phyloP scores from a whole-genome alignment of 805 yeast genomes.

The Zygosaccharomyces bisporus region DNA sequence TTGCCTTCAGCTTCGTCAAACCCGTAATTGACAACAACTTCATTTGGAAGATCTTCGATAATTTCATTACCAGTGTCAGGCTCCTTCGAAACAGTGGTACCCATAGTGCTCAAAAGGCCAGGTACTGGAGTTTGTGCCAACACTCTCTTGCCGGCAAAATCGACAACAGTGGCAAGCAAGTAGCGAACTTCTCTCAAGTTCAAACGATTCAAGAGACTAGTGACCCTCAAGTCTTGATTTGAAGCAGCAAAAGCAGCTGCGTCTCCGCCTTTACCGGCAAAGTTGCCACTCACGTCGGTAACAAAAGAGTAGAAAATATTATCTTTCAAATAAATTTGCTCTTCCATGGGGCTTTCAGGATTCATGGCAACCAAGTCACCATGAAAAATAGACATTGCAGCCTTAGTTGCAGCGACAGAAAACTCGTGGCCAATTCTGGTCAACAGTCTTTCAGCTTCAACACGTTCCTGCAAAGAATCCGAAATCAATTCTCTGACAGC shows the following conservation, averaged over 20 bases:
- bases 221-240: conserved; percentile 72
- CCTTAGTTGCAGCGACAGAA: conserved; percentile 67
- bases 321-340: conserved; percentile 69
- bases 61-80: conserved; percentile 42
- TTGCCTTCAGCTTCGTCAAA: conserved; percentile 54
- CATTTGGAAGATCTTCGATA: conserved; percentile 35
- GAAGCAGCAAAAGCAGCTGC: conserved; percentile 81
- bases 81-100: conserved; percentile 39
- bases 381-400: conserved; percentile 70
- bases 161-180: conserved; percentile 80
- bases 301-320: conserved; percentile 86
- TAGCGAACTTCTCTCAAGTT: conserved; percentile 63
- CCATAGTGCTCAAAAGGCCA: conserved; percentile 50
- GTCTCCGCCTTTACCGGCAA: conserved; percentile 67
- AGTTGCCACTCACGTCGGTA: conserved; percentile 55
- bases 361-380: conserved; percentile 77
- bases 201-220: conserved; percentile 62
- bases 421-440: conserved; percentile 73
- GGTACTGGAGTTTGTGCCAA: conserved; percentile 96
- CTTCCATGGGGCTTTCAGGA: conserved; percentile 60
- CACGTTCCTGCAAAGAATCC: conserved; percentile 56
- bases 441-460: conserved; percentile 70
- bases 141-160: conserved; percentile 82
- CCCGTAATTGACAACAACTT: conserved; percentile 68
- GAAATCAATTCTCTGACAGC: conserved; percentile 68